Evolutionary conservation across 2,329 filamentous ascomycete species (phyloP), one percentile per base, ranked within the genome.

Genomic region (Fusarium virguliforme): DNA sequence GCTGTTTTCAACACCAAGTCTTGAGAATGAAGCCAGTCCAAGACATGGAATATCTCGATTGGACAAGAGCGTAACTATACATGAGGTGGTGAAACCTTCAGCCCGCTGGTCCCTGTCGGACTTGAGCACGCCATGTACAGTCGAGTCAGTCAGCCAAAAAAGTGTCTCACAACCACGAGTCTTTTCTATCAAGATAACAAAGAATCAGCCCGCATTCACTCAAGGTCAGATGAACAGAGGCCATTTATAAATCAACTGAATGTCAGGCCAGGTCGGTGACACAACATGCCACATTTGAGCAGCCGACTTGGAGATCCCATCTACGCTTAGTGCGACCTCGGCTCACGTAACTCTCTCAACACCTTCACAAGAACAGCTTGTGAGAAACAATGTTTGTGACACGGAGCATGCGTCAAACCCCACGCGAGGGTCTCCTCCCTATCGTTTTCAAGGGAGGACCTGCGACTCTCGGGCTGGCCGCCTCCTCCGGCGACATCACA

Each of bases 251-350:
- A 1, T 7, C 43, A n/a, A 7, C 24, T 26, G 43, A 48, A 48
- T 48, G 43, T 48, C 15, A 12, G 12, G 9, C 30, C 3, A 10
- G 43, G 43, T 26, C 30, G 26, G 43, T 48, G 43, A 48, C 43
- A 48, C 26, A 48, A 48, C 43, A 48, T 24, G 26, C 43, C 43
- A 48, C 43, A 48, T n/a, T 48, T 48, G n/a, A 48, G 43, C 15
- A 30, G 43, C 43, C 43, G 28, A 4, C 24, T 26, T 48, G 8
- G 24, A 48, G 43, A 48, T 28, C 26, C 15, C 5, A 48, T 30
- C 43, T 48, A 12, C 26, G 30, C 26, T 26, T 48, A 18, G 28
- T 48, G 24, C 43, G 43, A 48, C 8, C 43, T 48, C 43, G 43
- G 43, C 43, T 48, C 43, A 48, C 43, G 24, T 15, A 48, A 46